These are phyloP conservation scores for Pleurotus sapidus DNA, from an alignment of 768 basidiomycete species.

Conservation along the genomic window DNA sequence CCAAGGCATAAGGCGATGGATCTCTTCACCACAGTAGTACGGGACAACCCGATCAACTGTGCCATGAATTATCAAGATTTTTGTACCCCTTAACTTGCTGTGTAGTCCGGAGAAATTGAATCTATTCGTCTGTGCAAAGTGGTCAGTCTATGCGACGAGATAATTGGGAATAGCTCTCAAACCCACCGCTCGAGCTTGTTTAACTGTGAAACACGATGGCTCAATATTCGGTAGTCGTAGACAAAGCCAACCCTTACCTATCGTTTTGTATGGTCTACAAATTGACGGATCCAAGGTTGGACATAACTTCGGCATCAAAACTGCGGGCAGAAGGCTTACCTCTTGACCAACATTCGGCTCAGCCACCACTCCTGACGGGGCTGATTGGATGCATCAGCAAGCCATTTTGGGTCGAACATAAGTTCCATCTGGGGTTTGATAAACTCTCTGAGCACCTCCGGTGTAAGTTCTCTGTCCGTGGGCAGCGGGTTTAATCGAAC, in stretches of 20 bases:
- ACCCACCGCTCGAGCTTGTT: slow-evolving; percentile 30
- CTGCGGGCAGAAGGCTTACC: slow-evolving; percentile 12
- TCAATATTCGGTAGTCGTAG: not conserved
- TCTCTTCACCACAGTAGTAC: slow-evolving; percentile 30
- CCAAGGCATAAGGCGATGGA: slow-evolving; percentile 33
- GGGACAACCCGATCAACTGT: slow-evolving; percentile 36
- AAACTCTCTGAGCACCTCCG: slow-evolving; percentile 27
- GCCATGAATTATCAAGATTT: slow-evolving; percentile 39
- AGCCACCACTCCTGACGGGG: slow-evolving; percentile 15
- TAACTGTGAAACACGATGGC: slow-evolving; percentile 17
- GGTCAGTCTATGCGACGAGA: not conserved
- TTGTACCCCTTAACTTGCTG: slow-evolving; percentile 24
- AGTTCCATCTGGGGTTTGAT: slow-evolving; percentile 23
- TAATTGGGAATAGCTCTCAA: not conserved
- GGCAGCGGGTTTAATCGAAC: slow-evolving; percentile 7
- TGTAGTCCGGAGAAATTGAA: slow-evolving; percentile 30
- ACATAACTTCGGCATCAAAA: not conserved
- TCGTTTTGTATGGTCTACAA: slow-evolving; percentile 25
- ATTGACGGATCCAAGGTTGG: not conserved
- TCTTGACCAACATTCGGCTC: slow-evolving; percentile 12
- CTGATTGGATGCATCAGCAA: not conserved
- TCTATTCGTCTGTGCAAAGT: slow-evolving; percentile 17
- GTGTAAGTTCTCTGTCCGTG: slow-evolving; percentile 15
- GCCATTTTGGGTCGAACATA: slow-evolving; percentile 3
- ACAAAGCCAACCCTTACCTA: slow-evolving; percentile 17